phyloP scores from a whole-genome alignment of 2,329 filamentous ascomycete genomes.

The Alternaria brassicae region DNA sequence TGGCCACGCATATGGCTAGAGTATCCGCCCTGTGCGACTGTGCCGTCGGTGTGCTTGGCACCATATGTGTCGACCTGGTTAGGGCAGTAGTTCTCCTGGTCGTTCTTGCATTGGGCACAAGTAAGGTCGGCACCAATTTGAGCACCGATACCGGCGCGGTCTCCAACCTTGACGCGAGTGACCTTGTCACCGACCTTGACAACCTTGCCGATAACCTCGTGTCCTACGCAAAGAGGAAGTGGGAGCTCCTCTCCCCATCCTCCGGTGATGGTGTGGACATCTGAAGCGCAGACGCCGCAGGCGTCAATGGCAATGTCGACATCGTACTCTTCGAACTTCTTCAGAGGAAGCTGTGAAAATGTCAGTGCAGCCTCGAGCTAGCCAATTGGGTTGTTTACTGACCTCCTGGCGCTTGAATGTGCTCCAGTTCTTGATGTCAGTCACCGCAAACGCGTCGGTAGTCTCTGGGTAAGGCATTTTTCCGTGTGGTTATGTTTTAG shows the following conservation, averaged over 20 bases:
- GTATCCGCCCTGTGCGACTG: slow-evolving; percentile 72
- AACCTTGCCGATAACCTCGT: slow-evolving; percentile 63
- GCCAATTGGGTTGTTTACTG: slow-evolving; percentile 19
- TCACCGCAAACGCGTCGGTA: slow-evolving; percentile 58
- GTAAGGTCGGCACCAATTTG: slow-evolving; percentile 59
- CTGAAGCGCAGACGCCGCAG: slow-evolving; percentile 58
- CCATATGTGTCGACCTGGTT: slow-evolving; percentile 60
- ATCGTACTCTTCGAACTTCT: slow-evolving; percentile 86
- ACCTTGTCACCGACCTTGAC: slow-evolving; percentile 60
- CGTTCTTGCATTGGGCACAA: slow-evolving; percentile 60
- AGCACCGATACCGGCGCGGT: slow-evolving; percentile 59
- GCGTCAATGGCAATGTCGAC: slow-evolving; percentile 85
- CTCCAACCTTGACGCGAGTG: slow-evolving; percentile 56
- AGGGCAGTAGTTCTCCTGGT: slow-evolving; percentile 62
- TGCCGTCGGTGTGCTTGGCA: slow-evolving; percentile 62
- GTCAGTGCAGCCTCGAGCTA: slow-evolving; percentile 18
- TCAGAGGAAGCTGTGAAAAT: slow-evolving; percentile 71
- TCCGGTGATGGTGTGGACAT: slow-evolving; percentile 58
- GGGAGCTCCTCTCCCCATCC: slow-evolving; percentile 71
- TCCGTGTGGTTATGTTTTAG: slow-evolving; percentile 10
- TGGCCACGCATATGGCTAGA: slow-evolving; percentile 73
- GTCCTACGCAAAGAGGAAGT: slow-evolving; percentile 70
- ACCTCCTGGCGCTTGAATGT: slow-evolving; percentile 65
- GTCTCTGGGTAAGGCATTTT: slow-evolving; percentile 61
- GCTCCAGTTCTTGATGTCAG: slow-evolving; percentile 67